Base-by-base conservation (phyloP, 1,139 yeast genomes). In the Scheffersomyces segobiensis region DNA sequence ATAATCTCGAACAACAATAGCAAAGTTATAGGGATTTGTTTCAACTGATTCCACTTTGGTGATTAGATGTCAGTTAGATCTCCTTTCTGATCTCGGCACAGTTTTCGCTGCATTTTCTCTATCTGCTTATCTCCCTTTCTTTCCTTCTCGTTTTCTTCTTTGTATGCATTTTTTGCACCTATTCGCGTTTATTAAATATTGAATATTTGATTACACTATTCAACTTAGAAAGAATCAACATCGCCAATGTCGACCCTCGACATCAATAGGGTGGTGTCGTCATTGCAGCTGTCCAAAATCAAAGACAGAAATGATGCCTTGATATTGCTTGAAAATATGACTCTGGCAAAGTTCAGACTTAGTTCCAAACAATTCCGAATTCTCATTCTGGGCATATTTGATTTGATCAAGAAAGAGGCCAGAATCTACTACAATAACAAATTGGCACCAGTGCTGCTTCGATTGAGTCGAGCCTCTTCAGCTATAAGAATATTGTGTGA, bases 241-340 rank as follows among this genome's bases (percentile, higher is more conserved):
- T 32, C 18, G 10, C 55, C 51, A 49, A 70, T 71, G 71, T 62
- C 73, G 50, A 58, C 67, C 20, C 61, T 68, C 53, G 74, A 71
- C 61, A 64, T 71, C 55, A 54, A 62, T 55, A 64, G 61, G 55
- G 61, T 70, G 50, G 63, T 65, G 32, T 60, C 63, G 24, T 57
- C 65, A 14, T 67, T 76, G 55, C 65, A 64, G 32, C 86, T 90
- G 0, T 60, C 79, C 7, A 86, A 82, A 63, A 72, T 84, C 50
- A 82, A 81, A 61, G 88, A 85, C 19, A 70, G 90, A 50, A 84
- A 77, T 64, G 85, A 82, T 53, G 87, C 85, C 0, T 65, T 87
- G 18, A 70, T 67, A 39, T 71, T 71, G 22, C 69, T 87, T 22
- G 83, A 81, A 50, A 69, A 70, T 14, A 57, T 76, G 54, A 64